Evolutionary conservation across 2,329 filamentous ascomycete genomes (phyloP).

Genomic region (Alternaria viburni): DNA sequence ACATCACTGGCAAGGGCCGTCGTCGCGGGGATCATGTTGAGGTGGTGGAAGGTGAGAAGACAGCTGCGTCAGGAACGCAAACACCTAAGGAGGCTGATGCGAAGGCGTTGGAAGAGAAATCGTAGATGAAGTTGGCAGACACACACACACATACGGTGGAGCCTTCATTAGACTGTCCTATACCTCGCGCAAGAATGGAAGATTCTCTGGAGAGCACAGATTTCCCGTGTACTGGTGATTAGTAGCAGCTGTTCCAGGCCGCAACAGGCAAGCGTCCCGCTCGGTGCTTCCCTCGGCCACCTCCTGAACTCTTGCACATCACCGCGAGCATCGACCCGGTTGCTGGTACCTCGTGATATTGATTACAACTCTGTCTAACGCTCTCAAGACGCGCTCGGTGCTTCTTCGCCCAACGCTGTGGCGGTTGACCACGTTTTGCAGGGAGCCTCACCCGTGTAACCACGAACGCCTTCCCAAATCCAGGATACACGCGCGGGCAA

Average conservation of each 20-base stretch:
- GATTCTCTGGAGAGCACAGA: background rate
- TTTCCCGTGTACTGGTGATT: background rate
- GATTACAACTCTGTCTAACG: background rate
- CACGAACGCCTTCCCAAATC: slow-evolving; percentile 19
- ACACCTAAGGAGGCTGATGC: slow-evolving; percentile 28
- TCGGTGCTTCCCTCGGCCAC: background rate
- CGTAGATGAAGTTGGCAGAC: background rate
- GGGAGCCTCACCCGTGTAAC: background rate
- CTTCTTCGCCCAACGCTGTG: slow-evolving; percentile 1
- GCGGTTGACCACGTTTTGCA: background rate
- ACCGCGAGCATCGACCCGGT: slow-evolving; percentile 1
- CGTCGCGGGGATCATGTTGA: slow-evolving; percentile 11
- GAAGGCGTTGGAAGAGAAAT: slow-evolving; percentile 16
- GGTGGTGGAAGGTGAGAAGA: slow-evolving; percentile 28
- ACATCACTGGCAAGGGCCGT: slow-evolving; percentile 30
- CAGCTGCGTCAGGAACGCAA: slow-evolving; percentile 17
- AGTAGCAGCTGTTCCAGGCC: background rate
- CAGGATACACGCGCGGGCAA: background rate
- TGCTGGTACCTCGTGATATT: background rate
- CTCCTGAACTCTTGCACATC: background rate
- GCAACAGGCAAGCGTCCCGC: slow-evolving; percentile 1
- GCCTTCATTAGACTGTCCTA: background rate
- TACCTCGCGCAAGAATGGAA: background rate
- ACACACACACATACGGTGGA: background rate
- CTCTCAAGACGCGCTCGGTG: background rate